These are phyloP conservation scores for Metroxylon sagu DNA, from an alignment of 176 grass and related monocot species.

Conservation along the genomic window DNA sequence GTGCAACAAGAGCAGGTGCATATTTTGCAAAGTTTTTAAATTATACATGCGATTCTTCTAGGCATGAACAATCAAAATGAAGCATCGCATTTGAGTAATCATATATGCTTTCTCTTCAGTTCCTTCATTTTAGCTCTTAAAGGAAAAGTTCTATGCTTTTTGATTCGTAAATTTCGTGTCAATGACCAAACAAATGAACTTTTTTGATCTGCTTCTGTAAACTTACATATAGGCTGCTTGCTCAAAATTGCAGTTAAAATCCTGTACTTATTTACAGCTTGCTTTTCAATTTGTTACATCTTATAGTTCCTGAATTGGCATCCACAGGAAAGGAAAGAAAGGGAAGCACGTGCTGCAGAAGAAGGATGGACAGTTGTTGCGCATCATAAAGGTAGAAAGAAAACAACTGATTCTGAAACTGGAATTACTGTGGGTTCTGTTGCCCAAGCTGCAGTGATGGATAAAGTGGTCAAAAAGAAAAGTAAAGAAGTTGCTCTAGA, in stretches of 20 bases:
- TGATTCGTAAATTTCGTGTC: too few relatives aligned
- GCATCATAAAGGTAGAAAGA: slow-evolving; percentile 95
- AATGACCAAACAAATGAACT: too few relatives aligned
- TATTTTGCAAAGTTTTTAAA: not conserved
- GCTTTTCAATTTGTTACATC: not conserved
- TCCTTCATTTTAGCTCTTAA: too few relatives aligned
- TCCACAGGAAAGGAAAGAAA: slow-evolving; percentile 84
- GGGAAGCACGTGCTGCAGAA: slow-evolving; percentile 53
- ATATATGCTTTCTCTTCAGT: not conserved
- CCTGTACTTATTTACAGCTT: not conserved
- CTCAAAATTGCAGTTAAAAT: too few relatives aligned
- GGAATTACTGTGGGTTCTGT: slow-evolving; percentile 84
- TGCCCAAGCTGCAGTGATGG: slow-evolving; percentile 65
- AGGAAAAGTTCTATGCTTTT: too few relatives aligned
- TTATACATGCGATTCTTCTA: not conserved
- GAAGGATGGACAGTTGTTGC: slow-evolving; percentile 94
- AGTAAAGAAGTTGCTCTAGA: slow-evolving; percentile 55
- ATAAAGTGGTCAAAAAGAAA: slow-evolving; percentile 82
- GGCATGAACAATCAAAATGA: not conserved
- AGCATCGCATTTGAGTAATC: not conserved
- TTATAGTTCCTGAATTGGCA: slow-evolving; percentile 14
- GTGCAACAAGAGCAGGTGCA: slow-evolving; percentile 72
- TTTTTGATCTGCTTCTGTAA: too few relatives aligned
- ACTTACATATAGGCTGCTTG: too few relatives aligned
- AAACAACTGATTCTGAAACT: slow-evolving; percentile 79